Base-by-base conservation (phyloP, 75 land plant species). In the Picea glauca region DNA sequence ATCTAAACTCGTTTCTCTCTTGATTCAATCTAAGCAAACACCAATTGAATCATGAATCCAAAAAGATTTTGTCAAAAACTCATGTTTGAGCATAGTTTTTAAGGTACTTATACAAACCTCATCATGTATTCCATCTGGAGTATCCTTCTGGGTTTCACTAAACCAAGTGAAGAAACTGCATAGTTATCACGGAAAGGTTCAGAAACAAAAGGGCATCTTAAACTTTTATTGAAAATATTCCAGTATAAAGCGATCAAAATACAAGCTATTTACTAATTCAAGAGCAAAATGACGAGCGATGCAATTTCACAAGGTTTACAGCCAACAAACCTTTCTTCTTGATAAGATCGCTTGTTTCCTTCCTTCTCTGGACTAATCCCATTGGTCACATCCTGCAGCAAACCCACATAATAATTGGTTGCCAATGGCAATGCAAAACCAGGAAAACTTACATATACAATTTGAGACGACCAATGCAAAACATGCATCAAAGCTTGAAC, bases 111-210 rank as follows among this genome's bases (percentile, higher is more conserved):
- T 50, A 59, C 67, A n/a, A 30, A 90, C 92, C 93, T 91, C 93
- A 72, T 91, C 90, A 74, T 83, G 77, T 43, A 90, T 81, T 15
- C 83, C 92, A n/a, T 87, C 87, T 61, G 83, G 23, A 58, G 84
- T 57, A 46, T 82, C 85, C 68, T 87, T 83, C 68, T 82, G 85
- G 26, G 85, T 85, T 20, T 90, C 93, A 31, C 67, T 79, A 80
- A 91, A 91, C 93, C 93, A 91, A 62, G 81, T 87, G 81, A 91
- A 91, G 76, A 91, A 91, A 75, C 93, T 91, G 92, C 82, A 81
- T 8, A 26, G 18, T 65, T 33, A 5, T 32, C 1, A 70, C 0
- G 13, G 26, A 75, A 58, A 26, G 26, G 12, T n/a, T 63, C 26
- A 32, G 20, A 32, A 72, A 72, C 18, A 72, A 26, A 72, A 32